phyloP scores from a whole-genome alignment of 2,329 filamentous ascomycete genomes.

The Xylaria digitata region DNA sequence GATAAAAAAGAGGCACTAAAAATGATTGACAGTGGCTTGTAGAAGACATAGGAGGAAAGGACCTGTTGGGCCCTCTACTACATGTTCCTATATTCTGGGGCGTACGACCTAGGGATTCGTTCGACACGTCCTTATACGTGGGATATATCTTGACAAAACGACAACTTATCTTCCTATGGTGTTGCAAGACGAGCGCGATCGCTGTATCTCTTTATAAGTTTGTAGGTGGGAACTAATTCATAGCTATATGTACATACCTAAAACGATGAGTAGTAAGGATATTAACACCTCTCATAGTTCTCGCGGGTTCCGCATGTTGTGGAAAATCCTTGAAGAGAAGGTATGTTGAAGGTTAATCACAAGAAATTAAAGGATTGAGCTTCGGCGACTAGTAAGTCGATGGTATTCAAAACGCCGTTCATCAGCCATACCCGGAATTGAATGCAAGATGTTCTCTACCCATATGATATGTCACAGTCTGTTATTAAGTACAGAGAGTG shows the following conservation, averaged over 20 bases:
- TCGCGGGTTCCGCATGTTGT: neutral
- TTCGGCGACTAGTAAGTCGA: neutral
- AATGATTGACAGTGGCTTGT: too few species aligned
- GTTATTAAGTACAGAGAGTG: constrained; percentile 13
- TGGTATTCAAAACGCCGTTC: constrained; percentile 1
- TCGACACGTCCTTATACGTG: too few species aligned
- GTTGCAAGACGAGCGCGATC: neutral
- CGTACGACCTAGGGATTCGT: too few species aligned
- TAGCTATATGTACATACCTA: too few species aligned
- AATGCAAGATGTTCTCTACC: constrained; percentile 8
- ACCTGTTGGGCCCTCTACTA: too few species aligned
- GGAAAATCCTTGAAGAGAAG: neutral
- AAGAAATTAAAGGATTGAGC: neutral
- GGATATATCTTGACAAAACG: too few species aligned
- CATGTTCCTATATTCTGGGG: too few species aligned
- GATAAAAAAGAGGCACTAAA: too few species aligned
- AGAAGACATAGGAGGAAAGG: too few species aligned
- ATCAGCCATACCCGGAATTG: neutral
- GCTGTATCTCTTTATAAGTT: neutral
- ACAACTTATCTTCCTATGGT: too few species aligned
- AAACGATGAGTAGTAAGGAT: too few species aligned
- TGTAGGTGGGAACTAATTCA: neutral
- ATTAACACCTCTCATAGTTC: neutral
- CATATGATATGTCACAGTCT: constrained; percentile 19
- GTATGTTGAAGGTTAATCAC: neutral